Evolutionary conservation across 805 yeast genomes (phyloP).

Genomic region (Teunomyces kruisii): DNA sequence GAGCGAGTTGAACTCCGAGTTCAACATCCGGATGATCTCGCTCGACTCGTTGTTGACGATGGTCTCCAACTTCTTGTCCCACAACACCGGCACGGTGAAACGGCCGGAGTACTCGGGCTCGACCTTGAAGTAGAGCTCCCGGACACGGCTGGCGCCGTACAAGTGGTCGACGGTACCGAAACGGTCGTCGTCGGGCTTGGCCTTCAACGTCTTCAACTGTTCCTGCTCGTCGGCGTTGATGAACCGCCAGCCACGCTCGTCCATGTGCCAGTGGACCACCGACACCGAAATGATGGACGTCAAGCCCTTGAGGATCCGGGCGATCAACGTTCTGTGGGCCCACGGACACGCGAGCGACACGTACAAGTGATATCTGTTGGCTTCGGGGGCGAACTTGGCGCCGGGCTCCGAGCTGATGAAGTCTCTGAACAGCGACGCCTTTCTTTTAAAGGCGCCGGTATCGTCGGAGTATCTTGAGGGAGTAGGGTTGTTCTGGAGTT

Average conservation of each 20-base stretch:
- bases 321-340: constrained; percentile 85
- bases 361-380: constrained; percentile 80
- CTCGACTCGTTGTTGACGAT: constrained; percentile 91
- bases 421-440: constrained; percentile 60
- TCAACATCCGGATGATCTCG: constrained; percentile 83
- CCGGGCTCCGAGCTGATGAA: constrained; percentile 57
- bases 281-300: constrained; percentile 59
- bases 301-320: constrained; percentile 71
- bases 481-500: background rate
- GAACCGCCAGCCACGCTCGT: constrained; percentile 87
- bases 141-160: constrained; percentile 57
- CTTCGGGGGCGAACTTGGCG: constrained; percentile 69
- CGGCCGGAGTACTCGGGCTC: constrained; percentile 77
- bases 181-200: constrained; percentile 6
- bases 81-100: constrained; percentile 88
- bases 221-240: constrained; percentile 45
- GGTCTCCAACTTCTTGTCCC: constrained; percentile 81
- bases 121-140: constrained; percentile 73
- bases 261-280: constrained; percentile 92
- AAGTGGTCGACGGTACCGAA: constrained; percentile 44
- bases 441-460: constrained; percentile 58
- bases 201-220: constrained; percentile 46
- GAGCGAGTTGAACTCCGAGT: constrained; percentile 67
- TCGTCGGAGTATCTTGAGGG: constrained; percentile 45
- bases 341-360: constrained; percentile 94